Base-by-base conservation (phyloP, 2,329 filamentous ascomycete genomes). In the Verticillium alfalfae region DNA sequence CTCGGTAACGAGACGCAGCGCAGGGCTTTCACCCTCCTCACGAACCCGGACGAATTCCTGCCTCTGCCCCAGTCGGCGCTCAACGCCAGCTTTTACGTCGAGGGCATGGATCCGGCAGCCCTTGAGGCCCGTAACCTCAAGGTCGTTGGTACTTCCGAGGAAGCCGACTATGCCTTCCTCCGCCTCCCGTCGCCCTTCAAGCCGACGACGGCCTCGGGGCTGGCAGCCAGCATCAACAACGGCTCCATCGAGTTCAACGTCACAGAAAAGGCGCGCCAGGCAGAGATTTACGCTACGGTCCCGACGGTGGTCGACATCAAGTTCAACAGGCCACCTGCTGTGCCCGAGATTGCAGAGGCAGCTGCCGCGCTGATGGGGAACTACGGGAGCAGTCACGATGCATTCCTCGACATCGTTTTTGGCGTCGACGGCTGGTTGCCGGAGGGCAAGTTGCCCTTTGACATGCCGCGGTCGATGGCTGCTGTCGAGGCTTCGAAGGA, bases 221-320 rank as follows among this genome's bases (percentile, higher is more conserved):
- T 52, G 18, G 45, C 45, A 10, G 45, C 45, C 34, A 37, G 34
- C 6, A 57, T 75, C 68, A 75, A 78, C 60, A 71, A 73, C 5
- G 78, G 78, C 1, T 74, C 72, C 0, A 69, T 80, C 6, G 76
- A 79, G 61, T 80, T 76, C 63, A 71, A 73, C 12, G 65, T 68
- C 22, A 67, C 66, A 0, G 69, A 70, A 26, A 71, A 70, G 56
- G 64, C 58, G 3, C 64, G 67, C 9, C 66, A 71, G 16, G 68
- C 69, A 6, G 63, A 66, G 49, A 78, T 80, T 58, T 79, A 75
- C 67, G 39, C 62, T 13, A 70, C 72, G 0, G 73, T 78, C 0
- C 75, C 76, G 0, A 78, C 76, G 1, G 71, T 80, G 3, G 76
- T 80, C 1, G 78, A 80, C 58, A 72, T 80, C n/a, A 74, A 74